These are phyloP conservation scores for Carex kokanica DNA, from an alignment of 176 grass and related monocot genomes.

Conservation along the genomic window DNA sequence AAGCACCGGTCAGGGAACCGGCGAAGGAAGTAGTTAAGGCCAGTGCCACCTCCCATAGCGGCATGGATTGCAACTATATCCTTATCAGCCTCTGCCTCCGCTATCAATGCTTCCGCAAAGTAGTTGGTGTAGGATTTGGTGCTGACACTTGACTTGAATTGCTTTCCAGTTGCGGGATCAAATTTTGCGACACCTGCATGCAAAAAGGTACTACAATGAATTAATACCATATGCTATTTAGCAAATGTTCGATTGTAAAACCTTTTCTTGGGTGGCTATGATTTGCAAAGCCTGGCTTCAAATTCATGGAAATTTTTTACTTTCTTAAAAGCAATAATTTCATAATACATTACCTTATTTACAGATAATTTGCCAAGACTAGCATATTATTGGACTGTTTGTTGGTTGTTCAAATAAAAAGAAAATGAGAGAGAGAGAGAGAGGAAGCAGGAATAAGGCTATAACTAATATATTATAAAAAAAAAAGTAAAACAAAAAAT, in stretches of 20 bases:
- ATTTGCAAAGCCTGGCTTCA: slow-evolving; percentile 7
- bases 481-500: neutral
- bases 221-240: neutral
- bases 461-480: neutral
- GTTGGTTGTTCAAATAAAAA: neutral
- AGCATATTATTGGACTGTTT: slow-evolving; percentile 1
- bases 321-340: neutral
- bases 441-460: neutral
- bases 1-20: slow-evolving; percentile 91
- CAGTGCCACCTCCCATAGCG: slow-evolving; percentile 94
- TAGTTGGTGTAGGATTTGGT: slow-evolving; percentile 88
- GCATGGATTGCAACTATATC: slow-evolving; percentile 90
- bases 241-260: neutral
- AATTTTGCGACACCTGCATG: slow-evolving; percentile 75
- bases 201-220: neutral
- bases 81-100: slow-evolving; percentile 85
- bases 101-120: slow-evolving; percentile 86
- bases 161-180: slow-evolving; percentile 87
- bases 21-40: slow-evolving; percentile 92
- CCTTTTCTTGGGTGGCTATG: neutral
- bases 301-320: neutral
- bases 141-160: slow-evolving; percentile 66
- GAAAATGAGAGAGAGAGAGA: neutral
- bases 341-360: slow-evolving; percentile 10
- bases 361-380: neutral